Evolutionary conservation across 106 monocot species (phyloP).

Genomic region (Allium fistulosum): DNA sequence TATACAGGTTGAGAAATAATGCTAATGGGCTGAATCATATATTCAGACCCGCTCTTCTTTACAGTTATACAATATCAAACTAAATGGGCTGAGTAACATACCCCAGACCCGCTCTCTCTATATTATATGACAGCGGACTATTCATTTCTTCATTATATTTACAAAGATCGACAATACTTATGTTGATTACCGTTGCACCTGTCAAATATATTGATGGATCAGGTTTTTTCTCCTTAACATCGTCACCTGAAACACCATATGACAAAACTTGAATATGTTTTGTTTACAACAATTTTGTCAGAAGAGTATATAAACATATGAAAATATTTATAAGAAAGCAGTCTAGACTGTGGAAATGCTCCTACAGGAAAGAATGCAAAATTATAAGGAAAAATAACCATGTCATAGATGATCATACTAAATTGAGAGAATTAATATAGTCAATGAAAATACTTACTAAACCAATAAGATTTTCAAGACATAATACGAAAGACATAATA

Average conservation of each 20-base stretch:
- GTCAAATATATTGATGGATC: constrained; percentile 86
- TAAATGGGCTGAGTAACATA: too few relatives aligned
- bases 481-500: constrained; percentile 50
- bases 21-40: too few relatives aligned
- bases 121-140: neutral
- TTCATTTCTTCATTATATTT: too few relatives aligned
- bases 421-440: neutral
- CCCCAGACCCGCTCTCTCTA: too few relatives aligned
- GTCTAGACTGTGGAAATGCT: constrained; percentile 78
- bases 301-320: too few relatives aligned
- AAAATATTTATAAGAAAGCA: constrained; percentile 89
- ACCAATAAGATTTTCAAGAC: constrained; percentile 91
- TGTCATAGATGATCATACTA: neutral
- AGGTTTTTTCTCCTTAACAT: too few relatives aligned
- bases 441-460: constrained; percentile 35
- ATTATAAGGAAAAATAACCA: neutral
- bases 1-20: too few relatives aligned
- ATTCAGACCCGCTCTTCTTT: too few relatives aligned
- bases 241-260: constrained; percentile 55
- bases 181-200: constrained; percentile 51
- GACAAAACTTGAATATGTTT: too few relatives aligned
- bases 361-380: constrained; percentile 30
- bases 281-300: too few relatives aligned
- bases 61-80: too few relatives aligned
- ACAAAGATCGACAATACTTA: neutral